Evolutionary conservation across 139 green algal genomes (phyloP).

Genomic region (Tetraselmis striata): DNA sequence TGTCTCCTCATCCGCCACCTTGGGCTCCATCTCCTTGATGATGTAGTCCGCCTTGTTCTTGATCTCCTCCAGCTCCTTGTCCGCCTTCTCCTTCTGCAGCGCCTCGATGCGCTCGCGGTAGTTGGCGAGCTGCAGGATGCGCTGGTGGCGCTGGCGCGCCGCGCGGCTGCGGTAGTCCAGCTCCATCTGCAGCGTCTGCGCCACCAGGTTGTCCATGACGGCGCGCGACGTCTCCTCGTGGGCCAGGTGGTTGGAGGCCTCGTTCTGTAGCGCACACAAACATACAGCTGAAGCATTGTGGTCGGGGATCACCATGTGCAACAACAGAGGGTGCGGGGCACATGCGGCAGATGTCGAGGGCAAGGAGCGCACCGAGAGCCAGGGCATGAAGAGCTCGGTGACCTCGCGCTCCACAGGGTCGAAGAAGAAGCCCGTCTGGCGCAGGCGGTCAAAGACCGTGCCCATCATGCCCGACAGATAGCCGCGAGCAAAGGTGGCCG

Average conservation of each 20-base stretch:
- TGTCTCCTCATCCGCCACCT: constrained; percentile 11
- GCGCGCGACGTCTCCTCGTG: background rate
- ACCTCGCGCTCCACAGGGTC: constrained; percentile 73
- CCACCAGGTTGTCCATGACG: constrained; percentile 2
- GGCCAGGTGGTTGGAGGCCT: background rate
- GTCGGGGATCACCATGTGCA: background rate
- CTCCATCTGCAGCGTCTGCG: background rate
- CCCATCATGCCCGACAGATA: constrained; percentile 72
- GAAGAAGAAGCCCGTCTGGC: constrained; percentile 64
- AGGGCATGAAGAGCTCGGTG: constrained; percentile 61
- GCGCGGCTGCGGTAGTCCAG: background rate
- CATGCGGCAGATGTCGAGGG: too few relatives aligned
- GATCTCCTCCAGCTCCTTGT: constrained; percentile 21
- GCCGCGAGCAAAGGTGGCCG: constrained; percentile 58
- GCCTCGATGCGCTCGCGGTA: background rate
- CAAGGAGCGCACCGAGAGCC: constrained; percentile 35
- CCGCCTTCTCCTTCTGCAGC: constrained; percentile 24
- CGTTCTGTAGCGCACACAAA: too few relatives aligned
- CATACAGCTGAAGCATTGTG: too few relatives aligned
- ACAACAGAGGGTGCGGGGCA: background rate
- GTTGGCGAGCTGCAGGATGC: background rate
- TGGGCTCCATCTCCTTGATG: background rate
- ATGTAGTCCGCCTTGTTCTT: background rate
- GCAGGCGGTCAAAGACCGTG: constrained; percentile 57
- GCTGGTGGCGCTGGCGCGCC: background rate